A percentile compares a stretch with the other conserved stretches of the same genome.
Conservation (phyloP, 129 eudicot species). For the Lonicera japonica region DNA sequence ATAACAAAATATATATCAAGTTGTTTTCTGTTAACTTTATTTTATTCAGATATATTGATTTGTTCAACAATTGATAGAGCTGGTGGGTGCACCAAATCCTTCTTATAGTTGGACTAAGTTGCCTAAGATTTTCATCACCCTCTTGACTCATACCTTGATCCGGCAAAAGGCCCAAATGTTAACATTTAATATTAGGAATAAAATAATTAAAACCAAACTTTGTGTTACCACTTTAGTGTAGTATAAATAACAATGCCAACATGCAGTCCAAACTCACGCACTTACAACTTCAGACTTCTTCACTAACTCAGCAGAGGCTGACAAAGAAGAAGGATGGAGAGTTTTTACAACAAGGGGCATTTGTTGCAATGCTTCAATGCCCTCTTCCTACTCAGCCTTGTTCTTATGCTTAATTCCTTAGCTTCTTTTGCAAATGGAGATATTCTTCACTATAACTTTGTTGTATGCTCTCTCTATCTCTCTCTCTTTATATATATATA, state of each 20-base stretch:
- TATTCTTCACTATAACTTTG: constrained; percentile 47
- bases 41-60: not conserved
- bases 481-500: not conserved
- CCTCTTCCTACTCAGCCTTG: constrained; percentile 19
- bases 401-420: constrained; percentile 16
- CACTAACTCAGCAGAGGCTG: constrained; percentile 12
- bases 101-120: constrained; percentile 28
- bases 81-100: constrained; percentile 39
- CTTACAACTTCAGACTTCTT: constrained; percentile 5
- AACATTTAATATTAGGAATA: too few relatives aligned
- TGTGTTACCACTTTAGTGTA: not conserved
- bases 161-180: not conserved
- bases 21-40: not conserved
- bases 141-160: constrained; percentile 30
- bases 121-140: constrained; percentile 16
- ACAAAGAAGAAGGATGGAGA: constrained; percentile 11
- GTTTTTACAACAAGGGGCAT: not conserved
- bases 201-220: constrained; percentile 11
- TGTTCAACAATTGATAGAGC: constrained; percentile 14
- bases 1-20: too few relatives aligned
- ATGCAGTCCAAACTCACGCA: constrained; percentile 10
- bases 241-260: constrained; percentile 17
- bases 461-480: constrained; percentile 24
- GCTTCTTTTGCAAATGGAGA: constrained; percentile 38
- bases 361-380: constrained; percentile 5